Conservation (phyloP, 1,284 basidiomycete genomes). For the Tranzscheliella williamsii region DNA sequence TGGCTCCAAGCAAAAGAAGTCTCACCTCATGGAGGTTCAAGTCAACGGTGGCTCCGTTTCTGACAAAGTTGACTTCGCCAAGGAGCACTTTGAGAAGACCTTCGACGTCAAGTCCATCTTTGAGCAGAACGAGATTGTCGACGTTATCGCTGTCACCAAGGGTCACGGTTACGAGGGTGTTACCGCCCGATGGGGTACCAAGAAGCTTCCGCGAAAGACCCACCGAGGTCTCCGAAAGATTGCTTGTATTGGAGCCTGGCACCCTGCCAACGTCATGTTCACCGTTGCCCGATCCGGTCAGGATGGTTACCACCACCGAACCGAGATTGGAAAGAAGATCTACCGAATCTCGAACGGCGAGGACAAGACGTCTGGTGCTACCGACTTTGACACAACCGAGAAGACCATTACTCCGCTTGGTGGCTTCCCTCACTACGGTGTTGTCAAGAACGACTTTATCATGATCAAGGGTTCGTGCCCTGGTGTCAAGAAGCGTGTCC, state of each 20-base stretch:
- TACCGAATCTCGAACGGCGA: constrained; percentile 87
- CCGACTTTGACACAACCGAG: constrained; percentile 66
- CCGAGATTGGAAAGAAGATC: constrained; percentile 85
- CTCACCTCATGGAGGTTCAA: constrained; percentile 99
- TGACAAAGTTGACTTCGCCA: constrained; percentile 97
- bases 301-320: constrained; percentile 97
- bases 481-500: constrained; percentile 96
- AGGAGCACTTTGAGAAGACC: constrained; percentile 95
- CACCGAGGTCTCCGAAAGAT: constrained; percentile 97
- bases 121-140: constrained; percentile 95
- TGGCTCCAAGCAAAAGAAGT: constrained; percentile 97
- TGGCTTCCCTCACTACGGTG: constrained; percentile 98
- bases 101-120: constrained; percentile 84
- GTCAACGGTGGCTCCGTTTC: constrained; percentile 95
- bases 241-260: constrained; percentile 99
- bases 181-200: constrained; percentile 98
- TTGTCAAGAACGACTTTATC: constrained; percentile 97
- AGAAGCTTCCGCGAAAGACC: constrained; percentile 97
- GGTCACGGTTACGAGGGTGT: constrained; percentile 99
- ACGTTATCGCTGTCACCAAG: constrained; percentile 97
- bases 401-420: constrained; percentile 97
- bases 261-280: constrained; percentile 99
- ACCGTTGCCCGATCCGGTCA: constrained; percentile 99
- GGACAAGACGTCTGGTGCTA: constrained; percentile 84
- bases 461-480: constrained; percentile 78